Conservation (phyloP, 2,329 filamentous ascomycete species). For the Neonectria punicea region DNA sequence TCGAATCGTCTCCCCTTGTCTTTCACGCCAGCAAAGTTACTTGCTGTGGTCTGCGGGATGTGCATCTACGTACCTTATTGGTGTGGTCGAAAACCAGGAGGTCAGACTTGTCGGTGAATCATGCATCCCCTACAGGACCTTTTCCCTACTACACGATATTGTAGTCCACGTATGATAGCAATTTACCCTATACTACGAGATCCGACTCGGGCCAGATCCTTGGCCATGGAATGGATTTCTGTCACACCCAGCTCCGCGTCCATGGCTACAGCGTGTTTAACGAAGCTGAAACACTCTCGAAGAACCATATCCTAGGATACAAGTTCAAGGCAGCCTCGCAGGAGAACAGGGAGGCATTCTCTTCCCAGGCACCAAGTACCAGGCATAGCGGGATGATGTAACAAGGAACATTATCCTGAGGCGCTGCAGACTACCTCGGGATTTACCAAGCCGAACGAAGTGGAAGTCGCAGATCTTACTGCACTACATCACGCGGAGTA, state of each 20-base stretch:
- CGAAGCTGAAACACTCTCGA: neutral
- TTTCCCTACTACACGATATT: too few relatives aligned
- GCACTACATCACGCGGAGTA: neutral
- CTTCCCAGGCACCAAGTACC: too few relatives aligned
- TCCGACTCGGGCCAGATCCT: neutral
- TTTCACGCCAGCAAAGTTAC: constrained; percentile 2
- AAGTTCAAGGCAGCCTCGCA: too few relatives aligned
- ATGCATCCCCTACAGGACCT: constrained; percentile 9
- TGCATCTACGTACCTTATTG: neutral
- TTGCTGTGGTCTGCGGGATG: neutral
- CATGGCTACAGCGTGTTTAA: neutral
- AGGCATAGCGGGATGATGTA: too few relatives aligned
- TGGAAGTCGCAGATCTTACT: constrained; percentile 3
- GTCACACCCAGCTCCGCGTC: neutral
- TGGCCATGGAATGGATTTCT: neutral
- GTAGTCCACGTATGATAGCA: too few relatives aligned
- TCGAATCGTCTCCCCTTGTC: neutral
- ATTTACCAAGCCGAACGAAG: too few relatives aligned
- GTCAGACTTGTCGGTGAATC: neutral
- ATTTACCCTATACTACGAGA: neutral
- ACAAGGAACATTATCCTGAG: too few relatives aligned
- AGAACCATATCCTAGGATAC: neutral
- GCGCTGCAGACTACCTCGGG: too few relatives aligned
- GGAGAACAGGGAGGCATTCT: too few relatives aligned
- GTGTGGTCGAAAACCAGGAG: too few relatives aligned